Evolutionary conservation across 2,329 filamentous ascomycete species (phyloP).

Genomic region (Trichoderma oligosporum): DNA sequence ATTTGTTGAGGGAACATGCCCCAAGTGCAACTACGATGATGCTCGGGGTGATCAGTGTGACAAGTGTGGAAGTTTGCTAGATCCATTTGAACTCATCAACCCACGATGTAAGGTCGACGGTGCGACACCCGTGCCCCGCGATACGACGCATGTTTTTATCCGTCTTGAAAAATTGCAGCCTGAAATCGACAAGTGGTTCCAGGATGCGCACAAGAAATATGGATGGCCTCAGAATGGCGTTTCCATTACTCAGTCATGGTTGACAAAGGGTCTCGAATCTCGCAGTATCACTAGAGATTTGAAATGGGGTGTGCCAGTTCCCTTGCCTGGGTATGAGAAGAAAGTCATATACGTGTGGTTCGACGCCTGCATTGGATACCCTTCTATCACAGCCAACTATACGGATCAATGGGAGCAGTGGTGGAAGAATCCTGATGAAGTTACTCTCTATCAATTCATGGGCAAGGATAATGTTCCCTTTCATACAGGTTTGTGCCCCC

Average conservation of each 20-base stretch:
- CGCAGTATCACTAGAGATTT: conserved; percentile 90
- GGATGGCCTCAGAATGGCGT: conserved; percentile 72
- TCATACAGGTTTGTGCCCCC: conserved; percentile 66
- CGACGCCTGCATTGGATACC: conserved; percentile 88
- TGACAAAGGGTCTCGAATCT: conserved; percentile 77
- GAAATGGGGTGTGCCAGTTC: conserved; percentile 73
- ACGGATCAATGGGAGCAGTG: conserved; percentile 87
- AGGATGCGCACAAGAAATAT: conserved; percentile 68
- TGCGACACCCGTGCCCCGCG: conserved; percentile 70
- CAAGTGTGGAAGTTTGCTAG: conserved; percentile 67
- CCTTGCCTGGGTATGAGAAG: conserved; percentile 47
- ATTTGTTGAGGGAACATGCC: conserved; percentile 77
- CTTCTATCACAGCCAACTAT: conserved; percentile 90
- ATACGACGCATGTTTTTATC: conserved; percentile 91
- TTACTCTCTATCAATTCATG: conserved; percentile 91
- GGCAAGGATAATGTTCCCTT: conserved; percentile 66
- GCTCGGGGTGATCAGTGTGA: conserved; percentile 73
- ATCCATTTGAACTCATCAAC: conserved; percentile 73
- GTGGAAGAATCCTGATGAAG: conserved; percentile 88
- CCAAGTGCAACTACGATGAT: conserved; percentile 67
- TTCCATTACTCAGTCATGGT: conserved; percentile 75
- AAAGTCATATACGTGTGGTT: conserved; percentile 93
- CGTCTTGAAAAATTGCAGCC: conserved; percentile 77
- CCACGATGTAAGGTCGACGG: conserved; percentile 90
- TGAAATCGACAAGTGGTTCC: conserved; percentile 72